Evolutionary conservation across 2,329 filamentous ascomycete species (phyloP).

Genomic region (Decorospora gaudefroyi): DNA sequence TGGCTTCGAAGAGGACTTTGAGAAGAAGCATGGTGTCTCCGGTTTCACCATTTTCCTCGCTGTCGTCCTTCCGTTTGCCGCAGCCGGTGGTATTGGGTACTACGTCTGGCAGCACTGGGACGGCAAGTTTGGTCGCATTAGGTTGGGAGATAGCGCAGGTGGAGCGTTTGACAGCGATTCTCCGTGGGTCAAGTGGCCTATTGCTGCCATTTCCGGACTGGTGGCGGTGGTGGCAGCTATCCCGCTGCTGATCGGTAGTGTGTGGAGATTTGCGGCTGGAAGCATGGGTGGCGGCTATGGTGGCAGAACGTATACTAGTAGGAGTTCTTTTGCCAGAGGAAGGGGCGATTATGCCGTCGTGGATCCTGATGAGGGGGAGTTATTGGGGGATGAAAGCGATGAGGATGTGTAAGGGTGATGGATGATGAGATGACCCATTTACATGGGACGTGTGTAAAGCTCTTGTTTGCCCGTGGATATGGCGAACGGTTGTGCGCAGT

Average conservation of each 20-base stretch:
- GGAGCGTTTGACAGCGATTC: constrained; percentile 64
- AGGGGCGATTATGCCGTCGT: constrained; percentile 86
- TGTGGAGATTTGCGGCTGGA: constrained; percentile 68
- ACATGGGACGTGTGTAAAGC: neutral
- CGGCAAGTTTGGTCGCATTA: constrained; percentile 85
- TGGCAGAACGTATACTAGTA: constrained; percentile 73
- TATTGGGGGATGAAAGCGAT: constrained; percentile 90
- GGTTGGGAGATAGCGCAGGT: constrained; percentile 69
- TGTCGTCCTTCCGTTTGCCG: constrained; percentile 72
- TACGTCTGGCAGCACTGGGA: constrained; percentile 85
- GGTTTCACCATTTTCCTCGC: constrained; percentile 83
- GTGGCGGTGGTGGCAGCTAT: constrained; percentile 61
- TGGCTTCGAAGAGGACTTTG: constrained; percentile 80
- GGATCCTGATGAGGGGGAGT: constrained; percentile 91
- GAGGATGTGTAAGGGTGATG: constrained; percentile 68
- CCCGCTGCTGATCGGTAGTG: constrained; percentile 71
- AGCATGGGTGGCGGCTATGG: constrained; percentile 57
- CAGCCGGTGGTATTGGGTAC: constrained; percentile 76
- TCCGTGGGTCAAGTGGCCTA: constrained; percentile 78
- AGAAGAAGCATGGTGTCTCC: constrained; percentile 70
- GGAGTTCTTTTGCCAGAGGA: constrained; percentile 85
- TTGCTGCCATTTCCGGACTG: constrained; percentile 53
- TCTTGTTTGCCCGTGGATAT: neutral
- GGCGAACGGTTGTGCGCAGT: too few species aligned
- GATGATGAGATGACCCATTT: neutral